These are phyloP conservation scores for Aspergillus floridensis DNA, from an alignment of 2,329 filamentous ascomycete species.

Conservation along the genomic window DNA sequence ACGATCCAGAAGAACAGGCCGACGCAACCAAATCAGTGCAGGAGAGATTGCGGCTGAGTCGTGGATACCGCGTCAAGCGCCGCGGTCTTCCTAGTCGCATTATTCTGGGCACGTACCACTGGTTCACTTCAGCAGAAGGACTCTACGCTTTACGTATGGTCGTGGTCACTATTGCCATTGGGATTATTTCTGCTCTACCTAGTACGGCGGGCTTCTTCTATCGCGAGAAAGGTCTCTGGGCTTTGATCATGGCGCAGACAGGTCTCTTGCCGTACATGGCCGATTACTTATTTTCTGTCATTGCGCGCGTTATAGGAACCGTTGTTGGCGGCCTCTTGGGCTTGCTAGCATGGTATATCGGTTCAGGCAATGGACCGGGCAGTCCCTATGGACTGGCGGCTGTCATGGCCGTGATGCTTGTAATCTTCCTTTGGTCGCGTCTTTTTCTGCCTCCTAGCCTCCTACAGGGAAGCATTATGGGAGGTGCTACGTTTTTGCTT, in stretches of 20 bases:
- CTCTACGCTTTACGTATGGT: constrained; percentile 52
- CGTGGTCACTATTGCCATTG: constrained; percentile 45
- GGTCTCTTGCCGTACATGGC: constrained; percentile 51
- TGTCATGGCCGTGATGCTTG: constrained; percentile 32
- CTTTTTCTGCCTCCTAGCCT: constrained; percentile 34
- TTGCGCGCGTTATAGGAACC: constrained; percentile 45
- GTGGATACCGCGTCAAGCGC: constrained; percentile 27
- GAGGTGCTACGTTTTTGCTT: constrained; percentile 45
- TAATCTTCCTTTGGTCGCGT: constrained; percentile 36
- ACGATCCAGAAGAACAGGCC: not conserved
- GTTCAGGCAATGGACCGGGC: constrained; percentile 48
- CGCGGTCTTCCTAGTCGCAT: constrained; percentile 28
- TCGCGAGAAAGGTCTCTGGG: constrained; percentile 54
- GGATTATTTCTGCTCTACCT: constrained; percentile 45
- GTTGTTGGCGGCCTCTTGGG: constrained; percentile 49
- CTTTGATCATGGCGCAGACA: constrained; percentile 52
- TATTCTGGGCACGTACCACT: constrained; percentile 35
- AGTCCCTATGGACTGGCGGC: constrained; percentile 53
- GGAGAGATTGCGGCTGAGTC: constrained; percentile 38
- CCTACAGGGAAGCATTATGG: constrained; percentile 38
- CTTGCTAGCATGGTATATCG: constrained; percentile 53
- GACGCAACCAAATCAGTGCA: constrained; percentile 35
- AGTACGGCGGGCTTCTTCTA: constrained; percentile 51
- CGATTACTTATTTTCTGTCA: constrained; percentile 50
- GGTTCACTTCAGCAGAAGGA: constrained; percentile 37